A percentile compares a stretch with the other conserved stretches of the same genome.
phyloP scores from a whole-genome alignment of 1,284 basidiomycete species.

The Volvariella volvacea region DNA sequence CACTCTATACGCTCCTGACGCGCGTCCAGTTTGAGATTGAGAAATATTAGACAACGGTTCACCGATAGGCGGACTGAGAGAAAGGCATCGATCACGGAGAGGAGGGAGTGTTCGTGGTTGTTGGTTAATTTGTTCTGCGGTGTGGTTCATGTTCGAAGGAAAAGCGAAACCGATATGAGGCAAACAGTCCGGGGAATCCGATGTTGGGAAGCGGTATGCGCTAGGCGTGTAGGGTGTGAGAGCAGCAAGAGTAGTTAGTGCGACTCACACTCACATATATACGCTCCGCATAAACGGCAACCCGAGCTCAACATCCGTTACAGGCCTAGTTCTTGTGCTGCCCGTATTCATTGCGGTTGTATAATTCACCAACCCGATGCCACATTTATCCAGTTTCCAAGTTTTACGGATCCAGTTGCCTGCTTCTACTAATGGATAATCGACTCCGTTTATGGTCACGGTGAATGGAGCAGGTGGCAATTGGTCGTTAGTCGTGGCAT shows the following conservation, averaged over 20 bases:
- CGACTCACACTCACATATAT: not conserved
- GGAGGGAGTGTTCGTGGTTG: not conserved
- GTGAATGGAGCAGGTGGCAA: not conserved
- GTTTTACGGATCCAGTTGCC: too few relatives aligned
- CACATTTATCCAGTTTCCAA: not conserved
- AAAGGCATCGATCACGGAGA: not conserved
- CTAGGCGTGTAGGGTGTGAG: not conserved
- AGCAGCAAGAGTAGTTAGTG: not conserved
- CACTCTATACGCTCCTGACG: not conserved
- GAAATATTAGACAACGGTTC: not conserved
- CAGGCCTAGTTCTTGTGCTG: too few relatives aligned
- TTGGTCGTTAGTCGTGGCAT: too few relatives aligned
- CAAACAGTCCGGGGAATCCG: not conserved
- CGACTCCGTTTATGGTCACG: not conserved
- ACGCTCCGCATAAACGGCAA: not conserved
- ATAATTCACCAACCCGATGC: too few relatives aligned
- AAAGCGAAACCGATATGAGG: not conserved
- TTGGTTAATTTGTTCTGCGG: not conserved
- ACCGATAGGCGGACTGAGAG: too few relatives aligned
- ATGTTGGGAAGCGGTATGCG: constrained; percentile 1
- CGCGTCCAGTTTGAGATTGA: not conserved
- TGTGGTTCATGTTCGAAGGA: not conserved
- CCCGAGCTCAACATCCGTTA: not conserved
- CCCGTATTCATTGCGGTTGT: too few relatives aligned
- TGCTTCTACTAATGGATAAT: not conserved